Evolutionary conservation across 805 yeast species (phyloP), one percentile per base, ranked within the genome.

Genomic region (Teunomyces lycoperdinae): DNA sequence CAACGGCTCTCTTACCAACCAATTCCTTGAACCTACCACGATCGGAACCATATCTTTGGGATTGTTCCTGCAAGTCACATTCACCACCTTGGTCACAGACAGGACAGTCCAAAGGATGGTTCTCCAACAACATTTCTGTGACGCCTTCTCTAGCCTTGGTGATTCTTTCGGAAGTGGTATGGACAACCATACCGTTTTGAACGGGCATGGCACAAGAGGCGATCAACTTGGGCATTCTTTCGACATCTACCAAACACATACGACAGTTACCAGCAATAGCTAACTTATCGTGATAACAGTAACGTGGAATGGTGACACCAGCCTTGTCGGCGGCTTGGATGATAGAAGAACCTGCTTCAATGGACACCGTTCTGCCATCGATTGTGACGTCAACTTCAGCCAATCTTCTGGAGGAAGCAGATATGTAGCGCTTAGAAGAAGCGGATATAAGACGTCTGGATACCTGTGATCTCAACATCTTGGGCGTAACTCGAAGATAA

Each of bases 41-140:
- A 70, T 88, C 96, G 45, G 86, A 71, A 50, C 96, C 96, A 63
- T 86, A 86, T 64, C 94, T 79, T 63, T 84, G 73, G 14, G 89
- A 76, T 74, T 88, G 96, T 64, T 89, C 96, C 73, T 89, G 96
- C 58, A 88, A 78, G 66, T 88, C 96, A 75, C 96, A 88, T 68
- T 88, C 96, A 55, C 96, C 96, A 70, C 96, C 96, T 71, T 88
- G 96, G 71, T 88, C 96, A 70, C 96, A 88, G 47, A 88, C 85
- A 20, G 96, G 96, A 71, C 96, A 88, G 73, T 89, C 96, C 63
- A 88, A 77, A 17, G 96, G 96, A 73, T 88, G 96, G 76, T 89
- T 89, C 57, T 88, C 89, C 54, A 88, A 77, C 52, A 88, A 72
- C 84, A 88, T 86, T 70, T 89, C 96, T 39, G 95, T 89, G 58